These are phyloP conservation scores for Raddia guianensis DNA, from an alignment of 176 grass and related monocot species.

Conservation along the genomic window DNA sequence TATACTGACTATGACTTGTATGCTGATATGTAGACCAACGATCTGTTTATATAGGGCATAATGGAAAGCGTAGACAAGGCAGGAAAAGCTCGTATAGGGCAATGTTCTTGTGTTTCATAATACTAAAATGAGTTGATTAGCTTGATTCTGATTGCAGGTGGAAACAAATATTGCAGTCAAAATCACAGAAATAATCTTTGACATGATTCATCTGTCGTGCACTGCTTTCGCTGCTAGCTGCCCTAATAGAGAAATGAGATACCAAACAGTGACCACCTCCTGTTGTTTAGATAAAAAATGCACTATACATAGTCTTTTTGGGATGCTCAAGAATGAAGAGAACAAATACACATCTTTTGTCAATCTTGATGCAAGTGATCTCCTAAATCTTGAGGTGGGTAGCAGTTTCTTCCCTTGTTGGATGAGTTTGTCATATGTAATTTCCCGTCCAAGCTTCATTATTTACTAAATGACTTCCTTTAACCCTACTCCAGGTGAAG, in stretches of 20 bases:
- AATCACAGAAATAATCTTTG: neutral
- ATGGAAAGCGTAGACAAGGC: too few relatives aligned
- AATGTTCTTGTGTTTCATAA: neutral
- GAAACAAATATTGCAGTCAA: neutral
- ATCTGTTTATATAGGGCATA: too few relatives aligned
- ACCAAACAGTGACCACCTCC: neutral
- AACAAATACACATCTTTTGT: neutral
- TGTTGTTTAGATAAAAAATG: neutral
- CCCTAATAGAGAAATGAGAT: neutral
- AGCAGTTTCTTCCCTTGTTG: neutral
- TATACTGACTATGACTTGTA: too few relatives aligned
- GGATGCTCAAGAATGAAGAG: conserved; percentile 3
- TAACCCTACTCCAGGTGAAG: neutral
- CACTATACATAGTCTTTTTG: neutral
- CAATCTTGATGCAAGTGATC: neutral
- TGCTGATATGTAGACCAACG: too few relatives aligned
- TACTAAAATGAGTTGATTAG: neutral
- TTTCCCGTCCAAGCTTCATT: neutral
- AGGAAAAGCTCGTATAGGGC: too few relatives aligned
- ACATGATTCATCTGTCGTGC: neutral
- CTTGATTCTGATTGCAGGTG: conserved; percentile 1
- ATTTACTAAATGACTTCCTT: neutral
- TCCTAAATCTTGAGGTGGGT: conserved; percentile 1
- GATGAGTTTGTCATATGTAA: neutral
- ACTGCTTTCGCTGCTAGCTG: neutral